These are phyloP conservation scores for Leccinum barrowsii DNA, from an alignment of 768 basidiomycete genomes.

Conservation along the genomic window DNA sequence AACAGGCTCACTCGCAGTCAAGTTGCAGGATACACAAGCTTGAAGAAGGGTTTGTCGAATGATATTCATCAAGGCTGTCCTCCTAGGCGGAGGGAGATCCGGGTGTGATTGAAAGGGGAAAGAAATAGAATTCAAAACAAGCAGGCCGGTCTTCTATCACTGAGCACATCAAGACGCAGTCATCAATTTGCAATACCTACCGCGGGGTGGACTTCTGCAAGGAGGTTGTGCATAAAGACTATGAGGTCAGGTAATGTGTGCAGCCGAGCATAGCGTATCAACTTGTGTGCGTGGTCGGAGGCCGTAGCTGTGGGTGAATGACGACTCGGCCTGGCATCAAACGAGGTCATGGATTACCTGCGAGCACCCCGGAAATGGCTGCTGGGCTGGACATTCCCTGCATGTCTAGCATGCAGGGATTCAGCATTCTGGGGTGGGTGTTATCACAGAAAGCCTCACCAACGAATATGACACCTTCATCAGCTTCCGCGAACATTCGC, in stretches of 20 bases:
- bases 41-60: slow-evolving; percentile 53
- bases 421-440: slow-evolving; percentile 2
- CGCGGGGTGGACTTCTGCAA: slow-evolving; percentile 44
- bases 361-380: slow-evolving; percentile 30
- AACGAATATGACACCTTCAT: slow-evolving; percentile 57
- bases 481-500: slow-evolving; percentile 42
- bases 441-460: slow-evolving; percentile 39
- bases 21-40: slow-evolving; percentile 41
- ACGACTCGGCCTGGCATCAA: slow-evolving; percentile 7
- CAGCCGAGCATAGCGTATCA: slow-evolving; percentile 30
- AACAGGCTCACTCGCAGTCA: slow-evolving; percentile 42
- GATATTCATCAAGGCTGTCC: slow-evolving; percentile 43
- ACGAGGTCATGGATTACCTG: slow-evolving; percentile 18
- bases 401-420: slow-evolving; percentile 36
- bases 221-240: slow-evolving; percentile 54
- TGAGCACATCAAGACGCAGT: slow-evolving; percentile 9
- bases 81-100: slow-evolving; percentile 36
- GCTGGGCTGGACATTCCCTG: slow-evolving; percentile 44
- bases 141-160: slow-evolving; percentile 42
- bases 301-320: slow-evolving; percentile 39
- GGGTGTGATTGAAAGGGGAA: slow-evolving; percentile 59
- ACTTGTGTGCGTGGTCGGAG: slow-evolving; percentile 26
- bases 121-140: slow-evolving; percentile 65
- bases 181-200: slow-evolving; percentile 35
- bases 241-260: slow-evolving; percentile 53